Conservation (phyloP, 2,329 filamentous ascomycete genomes). For the Fusarium sororula region DNA sequence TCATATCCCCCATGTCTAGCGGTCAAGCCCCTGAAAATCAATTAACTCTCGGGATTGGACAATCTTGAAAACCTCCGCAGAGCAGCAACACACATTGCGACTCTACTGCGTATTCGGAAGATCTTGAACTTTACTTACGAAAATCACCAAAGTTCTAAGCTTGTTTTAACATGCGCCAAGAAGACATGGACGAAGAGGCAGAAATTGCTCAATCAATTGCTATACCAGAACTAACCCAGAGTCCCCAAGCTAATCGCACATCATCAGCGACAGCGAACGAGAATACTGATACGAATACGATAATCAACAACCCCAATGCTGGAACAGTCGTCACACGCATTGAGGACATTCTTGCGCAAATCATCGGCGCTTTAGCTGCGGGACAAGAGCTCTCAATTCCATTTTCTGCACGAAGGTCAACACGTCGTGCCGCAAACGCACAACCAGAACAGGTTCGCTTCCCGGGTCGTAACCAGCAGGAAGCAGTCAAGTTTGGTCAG, state of each 20-base stretch:
- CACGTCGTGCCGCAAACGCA: slow-evolving; percentile 7
- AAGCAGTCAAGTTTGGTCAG: slow-evolving; percentile 63
- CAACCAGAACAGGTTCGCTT: slow-evolving; percentile 49
- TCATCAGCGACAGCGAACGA: neutral
- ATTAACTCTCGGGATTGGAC: slow-evolving; percentile 6
- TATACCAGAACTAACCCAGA: slow-evolving; percentile 13
- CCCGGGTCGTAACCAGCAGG: slow-evolving; percentile 57
- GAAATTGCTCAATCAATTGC: slow-evolving; percentile 1
- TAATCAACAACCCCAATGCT: slow-evolving; percentile 1
- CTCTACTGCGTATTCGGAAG: slow-evolving; percentile 16
- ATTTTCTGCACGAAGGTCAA: slow-evolving; percentile 37
- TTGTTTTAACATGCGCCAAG: neutral
- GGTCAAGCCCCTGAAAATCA: slow-evolving; percentile 33
- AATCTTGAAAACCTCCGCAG: slow-evolving; percentile 2
- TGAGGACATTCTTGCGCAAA: slow-evolving; percentile 46
- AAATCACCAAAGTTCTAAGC: neutral
- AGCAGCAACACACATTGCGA: neutral
- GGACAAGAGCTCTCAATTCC: slow-evolving; percentile 42
- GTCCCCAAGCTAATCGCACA: neutral
- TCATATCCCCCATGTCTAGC: slow-evolving; percentile 24
- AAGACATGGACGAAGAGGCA: slow-evolving; percentile 4
- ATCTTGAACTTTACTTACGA: neutral
- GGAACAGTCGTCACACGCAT: slow-evolving; percentile 48
- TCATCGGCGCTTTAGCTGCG: slow-evolving; percentile 42
- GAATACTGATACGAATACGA: slow-evolving; percentile 39